A percentile compares a stretch with the other conserved stretches of the same genome.
phyloP scores from a whole-genome alignment of 257 asterid genomes.

The Solanum pimpinellifolium region DNA sequence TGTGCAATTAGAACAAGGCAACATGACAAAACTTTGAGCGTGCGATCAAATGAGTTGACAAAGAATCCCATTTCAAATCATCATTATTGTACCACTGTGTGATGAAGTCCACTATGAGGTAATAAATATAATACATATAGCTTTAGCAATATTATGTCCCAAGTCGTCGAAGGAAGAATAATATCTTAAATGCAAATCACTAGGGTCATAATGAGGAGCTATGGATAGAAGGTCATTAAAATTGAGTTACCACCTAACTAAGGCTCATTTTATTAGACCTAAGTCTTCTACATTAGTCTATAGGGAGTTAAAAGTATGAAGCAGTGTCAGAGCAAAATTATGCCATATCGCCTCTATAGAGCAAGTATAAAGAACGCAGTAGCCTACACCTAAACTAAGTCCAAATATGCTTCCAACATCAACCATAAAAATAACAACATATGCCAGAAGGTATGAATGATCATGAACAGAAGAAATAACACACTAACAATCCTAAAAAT shows the following conservation, averaged over 20 bases:
- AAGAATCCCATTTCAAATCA: neutral
- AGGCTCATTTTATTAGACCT: neutral
- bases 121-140: neutral
- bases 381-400: neutral
- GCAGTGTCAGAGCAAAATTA: neutral
- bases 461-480: neutral
- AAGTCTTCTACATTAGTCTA: neutral
- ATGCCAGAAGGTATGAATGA: neutral
- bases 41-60: neutral
- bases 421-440: neutral
- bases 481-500: neutral
- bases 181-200: neutral
- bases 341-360: neutral
- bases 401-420: neutral
- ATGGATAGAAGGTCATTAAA: neutral
- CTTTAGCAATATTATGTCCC: accelerated
- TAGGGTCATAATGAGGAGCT: neutral
- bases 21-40: neutral
- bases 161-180: neutral
- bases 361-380: neutral
- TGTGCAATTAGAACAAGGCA: neutral
- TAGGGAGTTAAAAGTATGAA: neutral
- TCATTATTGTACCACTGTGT: neutral
- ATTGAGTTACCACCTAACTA: neutral
- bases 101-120: neutral